Conservation (phyloP, 352 stramenopile genomes). For the Pythium rishiriense region DNA sequence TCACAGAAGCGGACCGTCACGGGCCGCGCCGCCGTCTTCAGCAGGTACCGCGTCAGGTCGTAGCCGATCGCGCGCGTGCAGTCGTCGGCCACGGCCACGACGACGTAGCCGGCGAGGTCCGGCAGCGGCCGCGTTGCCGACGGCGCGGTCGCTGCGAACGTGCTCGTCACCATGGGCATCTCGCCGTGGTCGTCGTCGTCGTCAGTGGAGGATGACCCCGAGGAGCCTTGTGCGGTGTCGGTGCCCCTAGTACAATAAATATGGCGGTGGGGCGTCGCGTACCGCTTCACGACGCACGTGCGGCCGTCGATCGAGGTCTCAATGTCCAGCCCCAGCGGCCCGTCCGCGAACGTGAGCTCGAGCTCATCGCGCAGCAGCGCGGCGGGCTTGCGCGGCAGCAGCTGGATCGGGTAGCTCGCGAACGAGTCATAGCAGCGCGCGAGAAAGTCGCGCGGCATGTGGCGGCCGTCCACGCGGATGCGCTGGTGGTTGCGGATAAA, state of each 20-base stretch:
- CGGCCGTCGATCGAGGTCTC: constrained; percentile 77
- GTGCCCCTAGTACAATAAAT: constrained; percentile 42
- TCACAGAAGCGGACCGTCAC: constrained; percentile 77
- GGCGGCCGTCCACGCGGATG: constrained; percentile 37
- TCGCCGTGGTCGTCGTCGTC: neutral
- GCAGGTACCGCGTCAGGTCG: constrained; percentile 60
- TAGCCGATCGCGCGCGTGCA: constrained; percentile 72
- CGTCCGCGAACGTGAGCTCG: constrained; percentile 64
- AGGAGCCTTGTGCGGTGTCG: neutral
- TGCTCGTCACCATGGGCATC: neutral
- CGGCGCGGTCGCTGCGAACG: neutral
- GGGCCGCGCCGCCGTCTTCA: constrained; percentile 63
- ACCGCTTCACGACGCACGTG: constrained; percentile 66
- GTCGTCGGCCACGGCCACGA: constrained; percentile 72
- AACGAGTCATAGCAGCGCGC: constrained; percentile 71
- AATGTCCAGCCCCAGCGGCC: constrained; percentile 64
- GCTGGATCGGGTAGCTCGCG: constrained; percentile 49
- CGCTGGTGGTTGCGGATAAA: constrained; percentile 78
- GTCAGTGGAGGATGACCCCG: neutral
- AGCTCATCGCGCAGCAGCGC: constrained; percentile 54
- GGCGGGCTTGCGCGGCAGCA: constrained; percentile 52
- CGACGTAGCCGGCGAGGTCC: constrained; percentile 49
- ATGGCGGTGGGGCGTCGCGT: constrained; percentile 36
- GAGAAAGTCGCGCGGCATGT: constrained; percentile 52
- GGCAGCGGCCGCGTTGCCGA: constrained; percentile 3